Evolutionary conservation across 352 stramenopile genomes (phyloP).

Genomic region (Pilasporangium apinafurcum): DNA sequence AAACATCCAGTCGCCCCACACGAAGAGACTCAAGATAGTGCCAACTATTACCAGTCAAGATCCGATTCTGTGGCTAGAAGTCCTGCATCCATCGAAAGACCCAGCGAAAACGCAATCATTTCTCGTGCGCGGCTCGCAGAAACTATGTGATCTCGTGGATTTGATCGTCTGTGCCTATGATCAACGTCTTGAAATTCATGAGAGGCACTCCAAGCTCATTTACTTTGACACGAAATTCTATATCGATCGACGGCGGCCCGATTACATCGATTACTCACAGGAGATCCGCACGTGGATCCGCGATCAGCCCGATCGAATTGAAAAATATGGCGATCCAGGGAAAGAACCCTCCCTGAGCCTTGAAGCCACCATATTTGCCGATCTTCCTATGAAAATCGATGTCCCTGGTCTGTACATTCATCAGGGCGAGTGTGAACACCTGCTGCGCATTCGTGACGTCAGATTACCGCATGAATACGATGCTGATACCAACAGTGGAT

Average conservation of each 20-base stretch:
- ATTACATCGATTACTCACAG: constrained; percentile 45
- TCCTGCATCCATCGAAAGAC: constrained; percentile 67
- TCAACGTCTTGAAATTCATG: constrained; percentile 38
- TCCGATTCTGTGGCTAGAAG: constrained; percentile 61
- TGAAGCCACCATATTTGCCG: constrained; percentile 38
- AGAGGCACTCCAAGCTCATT: constrained; percentile 36
- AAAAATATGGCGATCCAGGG: constrained; percentile 15
- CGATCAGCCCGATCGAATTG: constrained; percentile 19
- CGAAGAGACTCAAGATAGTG: neutral
- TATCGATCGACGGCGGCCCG: constrained; percentile 27
- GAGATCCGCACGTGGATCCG: constrained; percentile 51
- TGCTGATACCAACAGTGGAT: constrained; percentile 10
- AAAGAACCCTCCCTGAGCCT: constrained; percentile 9
- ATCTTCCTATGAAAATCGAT: constrained; percentile 50
- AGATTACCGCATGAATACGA: constrained; percentile 52
- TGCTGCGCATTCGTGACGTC: constrained; percentile 57
- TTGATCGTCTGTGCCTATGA: constrained; percentile 61
- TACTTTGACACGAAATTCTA: constrained; percentile 64
- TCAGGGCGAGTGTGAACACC: constrained; percentile 72
- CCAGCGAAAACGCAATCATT: constrained; percentile 64
- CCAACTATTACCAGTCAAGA: constrained; percentile 17
- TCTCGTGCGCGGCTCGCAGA: constrained; percentile 54
- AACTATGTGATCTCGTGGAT: constrained; percentile 44
- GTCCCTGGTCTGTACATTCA: constrained; percentile 63
- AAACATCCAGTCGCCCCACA: constrained; percentile 4